Base-by-base conservation (phyloP, 148 eudicot genomes). In the Hydrangea macrophylla region DNA sequence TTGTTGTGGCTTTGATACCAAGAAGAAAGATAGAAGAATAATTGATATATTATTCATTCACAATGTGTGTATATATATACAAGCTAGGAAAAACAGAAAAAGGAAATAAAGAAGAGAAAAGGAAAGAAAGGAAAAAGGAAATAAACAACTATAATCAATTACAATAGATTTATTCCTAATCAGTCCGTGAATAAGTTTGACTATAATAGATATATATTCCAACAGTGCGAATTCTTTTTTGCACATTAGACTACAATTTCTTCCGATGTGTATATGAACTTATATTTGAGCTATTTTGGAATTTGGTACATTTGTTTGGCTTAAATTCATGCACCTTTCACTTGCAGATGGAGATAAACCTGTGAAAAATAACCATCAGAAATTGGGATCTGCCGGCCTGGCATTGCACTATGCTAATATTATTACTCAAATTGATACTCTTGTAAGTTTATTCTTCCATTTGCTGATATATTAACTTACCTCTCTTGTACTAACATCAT, bases 331-430 rank as follows among this genome's bases (percentile, higher is more conserved):
- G n/a, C n/a, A 48, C 20, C 33, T 9, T 58, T 67, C 32, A 56
- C 67, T 45, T 80, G 77, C 86, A 94, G 98, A 87, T 78, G 84
- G 68, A 68, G 82, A 86, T 36, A 85, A 44, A 73, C 89, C 91
- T 7, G 66, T 72, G 51, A 87, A 82, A 62, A 81, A 71, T 80
- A 79, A 65, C 75, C 79, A 79, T 59, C 88, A 75, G 69, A 90
- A 74, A 70, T 63, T 94, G 78, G 98, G 98, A 37, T 81, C 96
- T 61, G 91, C 96, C 44, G 98, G 98, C 64, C 86, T 94, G 78
- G 92, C 98, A 26, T 75, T 94, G 79, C 98, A 94, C 79, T 94
- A 94, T 77, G 98, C 98, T 69, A 94, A 88, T 76, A 83, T 94
- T 30, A 84, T 94, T 58, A 83, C 88, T 32, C 98, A 94, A 60